Conservation (phyloP, 257 asterid species). For the Perilla frutescens region DNA sequence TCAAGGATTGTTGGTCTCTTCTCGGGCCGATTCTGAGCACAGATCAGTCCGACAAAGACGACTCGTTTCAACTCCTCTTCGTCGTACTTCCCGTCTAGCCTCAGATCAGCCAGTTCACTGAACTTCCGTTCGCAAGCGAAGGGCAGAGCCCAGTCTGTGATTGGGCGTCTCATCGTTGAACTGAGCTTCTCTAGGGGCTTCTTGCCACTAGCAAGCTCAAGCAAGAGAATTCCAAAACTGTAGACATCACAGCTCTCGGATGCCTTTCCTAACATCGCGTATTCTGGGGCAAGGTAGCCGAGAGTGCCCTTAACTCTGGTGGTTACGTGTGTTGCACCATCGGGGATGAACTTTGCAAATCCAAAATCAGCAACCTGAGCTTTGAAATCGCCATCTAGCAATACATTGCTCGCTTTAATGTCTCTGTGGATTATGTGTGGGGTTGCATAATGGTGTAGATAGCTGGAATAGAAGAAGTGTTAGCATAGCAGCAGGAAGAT, state of each 20-base stretch:
- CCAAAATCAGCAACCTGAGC: constrained; percentile 94
- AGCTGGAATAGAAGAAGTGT: constrained; percentile 51
- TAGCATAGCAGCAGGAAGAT: constrained; percentile 20
- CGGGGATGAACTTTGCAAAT: constrained; percentile 84
- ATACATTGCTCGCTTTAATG: constrained; percentile 85
- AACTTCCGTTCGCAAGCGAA: constrained; percentile 66
- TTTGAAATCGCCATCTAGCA: constrained; percentile 74
- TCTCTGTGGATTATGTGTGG: constrained; percentile 91
- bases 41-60: constrained; percentile 65
- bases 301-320: constrained; percentile 87
- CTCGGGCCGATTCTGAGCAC: constrained; percentile 67
- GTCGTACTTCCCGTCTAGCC: constrained; percentile 61
- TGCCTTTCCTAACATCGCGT: constrained; percentile 89
- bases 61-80: constrained; percentile 87
- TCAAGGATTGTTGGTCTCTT: constrained; percentile 87
- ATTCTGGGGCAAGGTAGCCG: constrained; percentile 93
- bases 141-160: constrained; percentile 88
- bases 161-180: constrained; percentile 54
- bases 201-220: constrained; percentile 91
- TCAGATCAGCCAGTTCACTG: constrained; percentile 67
- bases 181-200: constrained; percentile 76
- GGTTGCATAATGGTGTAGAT: constrained; percentile 82
- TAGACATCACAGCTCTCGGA: constrained; percentile 88
- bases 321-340: constrained; percentile 90
- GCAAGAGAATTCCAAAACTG: constrained; percentile 92